These are phyloP conservation scores for Suillus alpinus DNA, from an alignment of 768 basidiomycete species.

Conservation along the genomic window DNA sequence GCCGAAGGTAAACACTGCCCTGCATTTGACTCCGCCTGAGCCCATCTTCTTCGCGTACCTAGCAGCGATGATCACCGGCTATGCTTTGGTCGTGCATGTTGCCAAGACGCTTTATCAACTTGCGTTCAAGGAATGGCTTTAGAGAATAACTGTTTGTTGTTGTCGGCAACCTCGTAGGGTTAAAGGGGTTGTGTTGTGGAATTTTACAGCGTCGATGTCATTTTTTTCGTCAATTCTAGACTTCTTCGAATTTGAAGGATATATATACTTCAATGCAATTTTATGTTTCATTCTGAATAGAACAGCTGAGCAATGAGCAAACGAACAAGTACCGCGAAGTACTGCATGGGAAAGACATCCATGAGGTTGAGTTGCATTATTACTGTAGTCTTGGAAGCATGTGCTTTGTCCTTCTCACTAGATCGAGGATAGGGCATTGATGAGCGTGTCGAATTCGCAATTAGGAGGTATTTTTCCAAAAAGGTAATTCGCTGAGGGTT, in stretches of 20 bases:
- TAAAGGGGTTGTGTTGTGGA: neutral
- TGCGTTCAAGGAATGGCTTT: constrained; percentile 31
- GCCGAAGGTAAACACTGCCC: constrained; percentile 27
- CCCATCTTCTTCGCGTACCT: constrained; percentile 29
- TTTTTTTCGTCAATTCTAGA: neutral
- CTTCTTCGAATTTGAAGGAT: neutral
- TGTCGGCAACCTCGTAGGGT: too few species aligned
- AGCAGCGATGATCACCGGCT: constrained; percentile 17
- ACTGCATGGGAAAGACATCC: too few species aligned
- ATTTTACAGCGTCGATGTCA: neutral
- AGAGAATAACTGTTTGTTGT: neutral
- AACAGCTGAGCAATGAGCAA: neutral
- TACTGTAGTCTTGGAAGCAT: too few species aligned
- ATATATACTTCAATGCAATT: neutral
- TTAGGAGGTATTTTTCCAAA: neutral
- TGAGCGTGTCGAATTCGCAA: too few species aligned
- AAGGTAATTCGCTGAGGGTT: neutral
- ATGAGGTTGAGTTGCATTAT: too few species aligned
- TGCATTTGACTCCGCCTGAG: constrained; percentile 25
- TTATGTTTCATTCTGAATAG: neutral
- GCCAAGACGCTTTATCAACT: constrained; percentile 25
- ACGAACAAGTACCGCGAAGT: neutral
- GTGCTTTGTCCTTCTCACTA: too few species aligned
- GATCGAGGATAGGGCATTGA: too few species aligned
- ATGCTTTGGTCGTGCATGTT: constrained; percentile 26